phyloP scores from a whole-genome alignment of 139 green algal genomes.

The Picochlorum sp. region DNA sequence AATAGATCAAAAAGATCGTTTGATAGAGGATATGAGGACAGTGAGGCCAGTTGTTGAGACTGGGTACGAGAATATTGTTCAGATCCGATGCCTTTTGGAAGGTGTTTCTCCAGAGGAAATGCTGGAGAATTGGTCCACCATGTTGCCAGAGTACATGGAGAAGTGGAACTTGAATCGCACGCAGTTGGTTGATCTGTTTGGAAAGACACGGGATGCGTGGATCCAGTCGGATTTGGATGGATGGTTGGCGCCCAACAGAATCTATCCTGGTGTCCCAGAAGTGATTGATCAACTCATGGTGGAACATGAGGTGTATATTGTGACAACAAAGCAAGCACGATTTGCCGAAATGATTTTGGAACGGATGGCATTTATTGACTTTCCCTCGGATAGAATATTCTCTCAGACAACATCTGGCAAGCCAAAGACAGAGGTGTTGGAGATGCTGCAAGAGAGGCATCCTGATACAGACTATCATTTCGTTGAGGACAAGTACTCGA shows the following conservation, averaged over 20 bases:
- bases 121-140: constrained; percentile 57
- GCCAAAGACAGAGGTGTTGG: constrained; percentile 74
- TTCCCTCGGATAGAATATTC: constrained; percentile 79
- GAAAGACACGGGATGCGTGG: constrained; percentile 83
- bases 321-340: constrained; percentile 95
- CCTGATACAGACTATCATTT: constrained; percentile 52
- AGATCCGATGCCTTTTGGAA: constrained; percentile 81
- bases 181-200: constrained; percentile 87
- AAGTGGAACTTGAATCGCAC: constrained; percentile 59
- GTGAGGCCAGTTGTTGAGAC: constrained; percentile 95
- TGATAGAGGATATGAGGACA: constrained; percentile 74
- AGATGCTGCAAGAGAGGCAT: constrained; percentile 47
- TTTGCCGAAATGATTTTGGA: constrained; percentile 78
- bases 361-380: constrained; percentile 68
- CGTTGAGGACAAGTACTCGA: constrained; percentile 86
- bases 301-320: constrained; percentile 83
- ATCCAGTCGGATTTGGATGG: constrained; percentile 75
- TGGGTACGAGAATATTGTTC: constrained; percentile 95
- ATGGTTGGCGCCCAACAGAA: constrained; percentile 89
- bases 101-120: constrained; percentile 64
- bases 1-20: constrained; percentile 41
- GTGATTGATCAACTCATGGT: constrained; percentile 46
- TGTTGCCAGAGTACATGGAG: constrained; percentile 66
- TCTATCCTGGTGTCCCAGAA: constrained; percentile 79
- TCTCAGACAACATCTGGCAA: constrained; percentile 58